Evolutionary conservation across 108 stramenopile genomes (phyloP).

Genomic region (Cyclostephanos tholiformis): DNA sequence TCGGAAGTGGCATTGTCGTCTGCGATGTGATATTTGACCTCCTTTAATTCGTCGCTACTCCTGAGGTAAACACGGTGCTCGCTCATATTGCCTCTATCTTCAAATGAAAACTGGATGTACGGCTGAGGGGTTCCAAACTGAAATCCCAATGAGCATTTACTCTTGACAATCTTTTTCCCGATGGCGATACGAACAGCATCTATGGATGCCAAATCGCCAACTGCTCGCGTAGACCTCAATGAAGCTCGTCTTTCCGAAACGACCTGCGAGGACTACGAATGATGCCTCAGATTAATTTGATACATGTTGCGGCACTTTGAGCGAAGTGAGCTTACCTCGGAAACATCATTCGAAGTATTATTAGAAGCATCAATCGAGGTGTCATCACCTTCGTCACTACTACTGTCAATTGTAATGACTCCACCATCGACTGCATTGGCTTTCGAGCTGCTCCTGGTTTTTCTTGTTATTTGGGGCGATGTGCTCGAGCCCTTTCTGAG

Average conservation of each 20-base stretch:
- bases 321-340: background rate
- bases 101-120: slow-evolving; percentile 35
- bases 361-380: slow-evolving; percentile 4
- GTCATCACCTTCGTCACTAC: slow-evolving; percentile 17
- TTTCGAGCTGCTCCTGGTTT: background rate
- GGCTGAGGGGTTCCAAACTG: slow-evolving; percentile 40
- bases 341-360: background rate
- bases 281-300: background rate
- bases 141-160: slow-evolving; percentile 40
- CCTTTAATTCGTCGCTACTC: slow-evolving; percentile 43
- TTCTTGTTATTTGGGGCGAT: background rate
- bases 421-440: background rate
- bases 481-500: background rate
- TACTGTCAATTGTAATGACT: slow-evolving; percentile 15
- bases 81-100: background rate
- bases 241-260: background rate
- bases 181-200: slow-evolving; percentile 60
- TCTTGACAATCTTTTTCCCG: slow-evolving; percentile 47
- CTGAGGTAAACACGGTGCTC: slow-evolving; percentile 23
- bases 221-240: slow-evolving; percentile 7
- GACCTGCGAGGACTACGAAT: background rate
- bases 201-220: slow-evolving; percentile 35
- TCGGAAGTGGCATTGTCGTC: slow-evolving; percentile 14
- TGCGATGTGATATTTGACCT: slow-evolving; percentile 46
- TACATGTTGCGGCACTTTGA: background rate